A percentile compares a stretch with the other conserved stretches of the same genome.
Evolutionary conservation across 2,329 filamentous ascomycete species (phyloP).

Genomic region (Fusarium domesticum): DNA sequence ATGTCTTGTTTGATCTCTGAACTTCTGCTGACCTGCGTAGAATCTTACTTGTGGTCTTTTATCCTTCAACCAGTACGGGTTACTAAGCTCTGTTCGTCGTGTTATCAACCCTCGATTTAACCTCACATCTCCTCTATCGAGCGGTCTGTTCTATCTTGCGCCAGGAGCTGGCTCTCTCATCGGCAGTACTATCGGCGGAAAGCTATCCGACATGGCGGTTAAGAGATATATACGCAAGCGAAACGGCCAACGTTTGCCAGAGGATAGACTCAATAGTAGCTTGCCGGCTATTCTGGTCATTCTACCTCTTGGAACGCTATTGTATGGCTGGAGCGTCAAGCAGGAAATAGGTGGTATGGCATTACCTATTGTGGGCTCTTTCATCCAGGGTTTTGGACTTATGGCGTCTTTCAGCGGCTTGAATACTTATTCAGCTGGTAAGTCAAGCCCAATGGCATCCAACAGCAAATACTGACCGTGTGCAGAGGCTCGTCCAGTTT

Average conservation of each 20-base stretch:
- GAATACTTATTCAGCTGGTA: conserved; percentile 41
- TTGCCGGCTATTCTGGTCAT: conserved; percentile 31
- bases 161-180: conserved; percentile 63
- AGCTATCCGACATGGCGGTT: conserved; percentile 40
- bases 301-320: conserved; percentile 30
- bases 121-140: conserved; percentile 58
- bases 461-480: neutral
- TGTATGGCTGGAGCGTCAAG: conserved; percentile 38
- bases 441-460: neutral
- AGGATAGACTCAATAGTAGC: conserved; percentile 34
- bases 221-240: conserved; percentile 39
- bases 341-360: conserved; percentile 34
- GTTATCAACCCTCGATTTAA: conserved; percentile 68
- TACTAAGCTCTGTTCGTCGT: conserved; percentile 62
- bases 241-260: conserved; percentile 30
- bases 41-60: conserved; percentile 28
- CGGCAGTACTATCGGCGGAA: conserved; percentile 63
- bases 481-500: conserved; percentile 19
- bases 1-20: accelerated
- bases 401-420: conserved; percentile 39
- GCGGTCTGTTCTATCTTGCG: conserved; percentile 67
- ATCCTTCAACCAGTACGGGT: conserved; percentile 43
- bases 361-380: conserved; percentile 34
- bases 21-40: conserved; percentile 1
- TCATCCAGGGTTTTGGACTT: conserved; percentile 34